These are phyloP conservation scores for Didymella lethalis DNA, from an alignment of 2,329 filamentous ascomycete genomes.

Conservation along the genomic window DNA sequence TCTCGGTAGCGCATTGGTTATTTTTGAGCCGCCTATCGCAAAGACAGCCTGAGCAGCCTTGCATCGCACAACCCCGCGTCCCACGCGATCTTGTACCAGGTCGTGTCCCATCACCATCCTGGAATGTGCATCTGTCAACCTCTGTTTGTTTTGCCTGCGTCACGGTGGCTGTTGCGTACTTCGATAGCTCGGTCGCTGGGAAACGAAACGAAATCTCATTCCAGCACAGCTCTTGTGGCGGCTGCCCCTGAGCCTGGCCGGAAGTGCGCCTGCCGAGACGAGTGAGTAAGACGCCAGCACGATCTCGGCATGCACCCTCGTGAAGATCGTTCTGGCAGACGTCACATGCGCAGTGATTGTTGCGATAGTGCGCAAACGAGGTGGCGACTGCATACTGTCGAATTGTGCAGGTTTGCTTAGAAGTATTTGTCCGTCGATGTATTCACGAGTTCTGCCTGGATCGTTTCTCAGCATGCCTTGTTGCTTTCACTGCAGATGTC, in stretches of 20 bases:
- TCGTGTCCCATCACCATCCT: constrained; percentile 6
- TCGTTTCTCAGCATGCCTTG: too few species aligned
- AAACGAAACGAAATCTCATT: constrained; percentile 7
- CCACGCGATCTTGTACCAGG: constrained; percentile 15
- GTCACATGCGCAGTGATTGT: constrained; percentile 6
- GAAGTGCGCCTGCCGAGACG: constrained; percentile 17
- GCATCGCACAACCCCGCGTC: constrained; percentile 16
- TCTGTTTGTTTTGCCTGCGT: constrained; percentile 13
- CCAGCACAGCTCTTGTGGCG: not conserved
- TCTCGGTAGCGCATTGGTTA: constrained; percentile 3
- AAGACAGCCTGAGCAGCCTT: constrained; percentile 2
- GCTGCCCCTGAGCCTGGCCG: constrained; percentile 14
- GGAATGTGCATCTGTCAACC: constrained; percentile 20
- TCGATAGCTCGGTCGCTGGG: not conserved
- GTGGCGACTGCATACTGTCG: too few species aligned
- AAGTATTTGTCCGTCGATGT: too few species aligned
- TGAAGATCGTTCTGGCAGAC: constrained; percentile 7
- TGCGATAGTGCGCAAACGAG: too few species aligned
- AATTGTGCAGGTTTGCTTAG: too few species aligned
- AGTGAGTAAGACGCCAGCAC: constrained; percentile 17
- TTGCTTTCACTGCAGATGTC: too few species aligned
- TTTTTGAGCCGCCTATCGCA: constrained; percentile 10
- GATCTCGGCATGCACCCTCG: not conserved
- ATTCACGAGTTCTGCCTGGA: too few species aligned
- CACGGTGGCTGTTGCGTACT: constrained; percentile 1